Evolutionary conservation across 139 green algal genomes (phyloP).

Genomic region (Microglena sp.): DNA sequence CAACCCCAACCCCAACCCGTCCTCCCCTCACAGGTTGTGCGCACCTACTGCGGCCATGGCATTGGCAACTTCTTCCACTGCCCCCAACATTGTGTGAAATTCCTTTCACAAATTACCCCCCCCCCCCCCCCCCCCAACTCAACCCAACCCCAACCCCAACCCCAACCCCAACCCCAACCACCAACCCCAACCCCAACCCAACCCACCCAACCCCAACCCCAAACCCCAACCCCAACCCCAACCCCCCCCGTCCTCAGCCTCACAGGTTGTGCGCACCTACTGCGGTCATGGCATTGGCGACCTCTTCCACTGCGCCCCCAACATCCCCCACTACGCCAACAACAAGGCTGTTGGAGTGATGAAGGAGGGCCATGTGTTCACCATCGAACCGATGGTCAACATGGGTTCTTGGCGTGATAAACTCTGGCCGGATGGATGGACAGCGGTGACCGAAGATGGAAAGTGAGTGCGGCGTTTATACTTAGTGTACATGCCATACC

Average conservation of each 20-base stretch:
- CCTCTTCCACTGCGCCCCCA: constrained; percentile 95
- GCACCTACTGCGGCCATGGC: constrained; percentile 93
- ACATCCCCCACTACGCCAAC: constrained; percentile 88
- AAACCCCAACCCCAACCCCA: not conserved
- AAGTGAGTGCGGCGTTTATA: constrained; percentile 3
- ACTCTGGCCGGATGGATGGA: constrained; percentile 96
- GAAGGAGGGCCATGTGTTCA: constrained; percentile 74
- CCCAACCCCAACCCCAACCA: too few species aligned
- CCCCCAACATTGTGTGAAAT: constrained; percentile 95
- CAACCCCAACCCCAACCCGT: too few species aligned
- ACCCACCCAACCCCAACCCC: too few species aligned
- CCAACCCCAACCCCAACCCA: too few species aligned
- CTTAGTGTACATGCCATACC: not conserved
- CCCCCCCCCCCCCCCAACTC: too few species aligned
- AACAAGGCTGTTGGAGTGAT: constrained; percentile 80
- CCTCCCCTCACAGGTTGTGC: constrained; percentile 80
- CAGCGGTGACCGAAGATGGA: constrained; percentile 82
- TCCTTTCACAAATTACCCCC: too few species aligned
- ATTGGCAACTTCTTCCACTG: constrained; percentile 96
- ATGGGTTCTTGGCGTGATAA: constrained; percentile 58
- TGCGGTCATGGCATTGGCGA: constrained; percentile 95
- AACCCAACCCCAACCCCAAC: too few species aligned
- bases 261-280: constrained; percentile 78
- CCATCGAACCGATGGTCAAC: constrained; percentile 99
- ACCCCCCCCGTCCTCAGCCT: not conserved